Evolutionary conservation across 2,329 filamentous ascomycete species (phyloP).

Genomic region (Aspergillus calidoustus): DNA sequence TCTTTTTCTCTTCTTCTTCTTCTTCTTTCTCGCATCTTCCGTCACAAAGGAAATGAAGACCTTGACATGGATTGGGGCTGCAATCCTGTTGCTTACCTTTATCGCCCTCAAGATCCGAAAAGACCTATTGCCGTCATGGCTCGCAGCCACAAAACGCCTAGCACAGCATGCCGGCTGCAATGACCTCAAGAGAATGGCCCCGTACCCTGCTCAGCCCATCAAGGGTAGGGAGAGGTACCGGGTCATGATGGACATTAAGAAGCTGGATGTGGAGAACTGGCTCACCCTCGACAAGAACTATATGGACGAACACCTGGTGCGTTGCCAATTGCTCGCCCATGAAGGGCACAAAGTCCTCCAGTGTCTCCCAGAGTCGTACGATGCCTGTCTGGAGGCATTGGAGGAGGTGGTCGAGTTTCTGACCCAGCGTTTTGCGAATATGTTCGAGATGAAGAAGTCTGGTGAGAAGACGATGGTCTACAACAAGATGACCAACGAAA

Average conservation of each 20-base stretch:
- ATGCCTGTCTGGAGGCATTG: conserved; percentile 54
- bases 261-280: conserved; percentile 53
- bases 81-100: conserved; percentile 36
- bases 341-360: conserved; percentile 50
- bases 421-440: conserved; percentile 47
- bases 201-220: conserved; percentile 46
- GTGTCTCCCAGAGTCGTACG: conserved; percentile 49
- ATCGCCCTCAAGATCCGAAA: conserved; percentile 34
- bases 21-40: conserved; percentile 9
- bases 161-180: conserved; percentile 22
- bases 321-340: conserved; percentile 45
- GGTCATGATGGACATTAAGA: conserved; percentile 55
- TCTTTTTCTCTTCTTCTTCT: conserved; percentile 5
- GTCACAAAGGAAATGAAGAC: conserved; percentile 36
- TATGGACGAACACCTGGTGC: conserved; percentile 48
- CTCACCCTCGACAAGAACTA: conserved; percentile 55
- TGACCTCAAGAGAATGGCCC: conserved; percentile 40
- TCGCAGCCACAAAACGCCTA: conserved; percentile 7
- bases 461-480: conserved; percentile 38
- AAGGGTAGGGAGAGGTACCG: conserved; percentile 45
- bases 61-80: conserved; percentile 35
- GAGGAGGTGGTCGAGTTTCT: conserved; percentile 53
- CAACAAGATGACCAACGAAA: conserved; percentile 52
- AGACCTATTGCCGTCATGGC: conserved; percentile 17
- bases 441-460: conserved; percentile 43